Conservation (phyloP, 176 grass and related monocot genomes). For the Musa troglodytarum region DNA sequence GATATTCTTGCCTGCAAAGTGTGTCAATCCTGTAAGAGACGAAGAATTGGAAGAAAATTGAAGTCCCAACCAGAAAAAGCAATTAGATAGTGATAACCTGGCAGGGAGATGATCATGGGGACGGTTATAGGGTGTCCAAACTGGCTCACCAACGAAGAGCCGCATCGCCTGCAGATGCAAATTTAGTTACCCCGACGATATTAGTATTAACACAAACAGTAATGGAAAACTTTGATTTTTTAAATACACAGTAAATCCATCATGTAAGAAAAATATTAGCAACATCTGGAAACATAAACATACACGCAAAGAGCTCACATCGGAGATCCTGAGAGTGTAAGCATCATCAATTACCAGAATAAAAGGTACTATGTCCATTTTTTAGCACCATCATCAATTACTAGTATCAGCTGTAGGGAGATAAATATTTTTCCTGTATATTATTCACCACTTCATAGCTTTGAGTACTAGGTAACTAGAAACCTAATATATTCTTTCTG, state of each 20-base stretch:
- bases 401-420: too few relatives aligned
- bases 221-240: too few relatives aligned
- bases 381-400: neutral
- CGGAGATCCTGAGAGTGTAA: neutral
- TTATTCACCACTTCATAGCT: too few relatives aligned
- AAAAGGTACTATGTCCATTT: neutral
- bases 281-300: neutral
- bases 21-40: neutral
- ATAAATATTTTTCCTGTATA: too few relatives aligned
- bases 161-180: constrained; percentile 59
- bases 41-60: neutral
- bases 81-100: constrained; percentile 22
- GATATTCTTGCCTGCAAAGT: constrained; percentile 74
- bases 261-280: neutral
- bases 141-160: constrained; percentile 78
- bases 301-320: neutral
- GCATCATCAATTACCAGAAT: neutral
- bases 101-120: constrained; percentile 75
- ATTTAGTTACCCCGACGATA: too few relatives aligned
- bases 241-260: too few relatives aligned
- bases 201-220: too few relatives aligned
- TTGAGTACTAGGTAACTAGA: too few relatives aligned
- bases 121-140: constrained; percentile 82
- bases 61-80: neutral
- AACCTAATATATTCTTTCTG: too few relatives aligned